Base-by-base conservation (phyloP, 2,329 filamentous ascomycete genomes). In the Helicocarpus griseus region DNA sequence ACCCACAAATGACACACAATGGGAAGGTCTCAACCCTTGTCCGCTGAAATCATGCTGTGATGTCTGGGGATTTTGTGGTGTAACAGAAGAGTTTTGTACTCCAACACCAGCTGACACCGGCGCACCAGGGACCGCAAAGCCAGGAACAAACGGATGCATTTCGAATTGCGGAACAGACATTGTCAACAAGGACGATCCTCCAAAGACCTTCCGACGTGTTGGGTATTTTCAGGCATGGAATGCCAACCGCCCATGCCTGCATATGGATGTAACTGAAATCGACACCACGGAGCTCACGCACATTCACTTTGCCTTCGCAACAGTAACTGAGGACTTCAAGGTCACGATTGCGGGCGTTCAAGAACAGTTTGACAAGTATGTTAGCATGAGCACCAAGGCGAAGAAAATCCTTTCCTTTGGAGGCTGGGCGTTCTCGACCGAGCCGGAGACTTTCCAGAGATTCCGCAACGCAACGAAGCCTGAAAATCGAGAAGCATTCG, bases 21-120 rank as follows among this genome's bases (percentile, higher is more conserved):
- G 74, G 2, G 55, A 62, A 0, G 57, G 60, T 8, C 58, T 78
- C 5, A 78, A 77, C 54, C 71, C 67, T 0, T 79, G 76, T 53
- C 69, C 67, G 8, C 58, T 72, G 8, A 72, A 72, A 47, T 66
- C 67, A 4, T 74, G 71, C 56, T 74, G 71, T 55, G 63, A 71
- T 53, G 61, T 65, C 40, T 54, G 50, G 50, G 49, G 50, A 13
- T 39, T 72, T 45, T 78, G 75, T 22, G 75, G 74, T 4, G 65
- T 65, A 1, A 73, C 70, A 0, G 55, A 56, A 1, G 73, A 73
- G 13, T 76, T 75, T 56, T 78, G 74, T 58, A 63, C 57, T 14
- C 51, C 61, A 2, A 53, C 57, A 3, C 26, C 35, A 14, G 43
- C 48, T 7, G 28, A 50, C 1, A 67, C 60, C 0, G 68, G 68